Conservation (phyloP, 106 monocot species). For the Iris macrosiphon region DNA sequence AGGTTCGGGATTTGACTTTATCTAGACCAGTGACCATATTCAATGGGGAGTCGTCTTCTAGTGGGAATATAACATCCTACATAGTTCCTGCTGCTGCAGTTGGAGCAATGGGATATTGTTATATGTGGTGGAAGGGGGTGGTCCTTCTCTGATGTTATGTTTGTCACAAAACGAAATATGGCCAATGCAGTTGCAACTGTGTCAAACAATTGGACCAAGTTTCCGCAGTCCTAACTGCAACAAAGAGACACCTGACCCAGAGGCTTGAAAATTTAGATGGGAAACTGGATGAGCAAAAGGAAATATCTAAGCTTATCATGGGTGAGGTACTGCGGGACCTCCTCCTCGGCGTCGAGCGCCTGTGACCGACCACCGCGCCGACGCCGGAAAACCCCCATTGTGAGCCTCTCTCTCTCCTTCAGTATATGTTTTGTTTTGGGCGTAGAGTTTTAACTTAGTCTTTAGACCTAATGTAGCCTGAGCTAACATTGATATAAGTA, state of each 20-base stretch:
- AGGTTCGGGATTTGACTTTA: slow-evolving; percentile 70
- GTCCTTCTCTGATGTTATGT: slow-evolving; percentile 93
- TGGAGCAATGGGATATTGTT: slow-evolving; percentile 93
- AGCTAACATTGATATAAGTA: too few species aligned
- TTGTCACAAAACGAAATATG: slow-evolving; percentile 92
- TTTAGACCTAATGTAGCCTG: too few species aligned
- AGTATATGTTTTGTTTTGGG: too few species aligned
- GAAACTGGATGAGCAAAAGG: slow-evolving; percentile 82
- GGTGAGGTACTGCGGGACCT: too few species aligned
- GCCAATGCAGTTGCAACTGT: slow-evolving; percentile 76
- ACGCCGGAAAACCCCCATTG: too few species aligned
- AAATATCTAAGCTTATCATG: slow-evolving; percentile 58
- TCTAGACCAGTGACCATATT: slow-evolving; percentile 70
- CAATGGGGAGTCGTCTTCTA: slow-evolving; percentile 47
- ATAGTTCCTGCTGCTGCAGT: slow-evolving; percentile 81
- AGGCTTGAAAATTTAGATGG: slow-evolving; percentile 72
- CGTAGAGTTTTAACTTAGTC: too few species aligned
- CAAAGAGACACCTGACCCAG: slow-evolving; percentile 73
- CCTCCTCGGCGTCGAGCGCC: too few species aligned
- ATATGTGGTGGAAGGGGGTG: slow-evolving; percentile 98
- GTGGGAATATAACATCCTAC: slow-evolving; percentile 60
- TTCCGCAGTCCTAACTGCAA: slow-evolving; percentile 65
- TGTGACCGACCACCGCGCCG: too few species aligned
- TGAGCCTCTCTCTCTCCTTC: too few species aligned
- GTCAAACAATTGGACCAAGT: slow-evolving; percentile 87